Evolutionary conservation across 495 filamentous ascomycete genomes (phyloP).

Genomic region (Collariella sp.): DNA sequence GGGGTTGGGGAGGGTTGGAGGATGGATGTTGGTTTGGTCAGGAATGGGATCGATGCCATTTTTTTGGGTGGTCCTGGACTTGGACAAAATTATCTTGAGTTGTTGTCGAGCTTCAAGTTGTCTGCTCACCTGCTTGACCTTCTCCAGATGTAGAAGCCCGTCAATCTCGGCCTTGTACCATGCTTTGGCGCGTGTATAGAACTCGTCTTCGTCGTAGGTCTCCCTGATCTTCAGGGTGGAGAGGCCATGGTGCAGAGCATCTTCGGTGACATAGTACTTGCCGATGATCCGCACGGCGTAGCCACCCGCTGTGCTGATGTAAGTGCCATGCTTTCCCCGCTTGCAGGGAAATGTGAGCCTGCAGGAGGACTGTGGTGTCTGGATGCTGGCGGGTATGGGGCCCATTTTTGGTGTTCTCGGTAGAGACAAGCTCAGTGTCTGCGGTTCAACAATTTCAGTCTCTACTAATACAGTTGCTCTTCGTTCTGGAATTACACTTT

Average conservation of each 20-base stretch:
- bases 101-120: background rate
- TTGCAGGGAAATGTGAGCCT: constrained; percentile 10
- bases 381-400: too few species aligned
- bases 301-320: background rate
- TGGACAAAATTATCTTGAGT: background rate
- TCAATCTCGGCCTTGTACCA: constrained; percentile 31
- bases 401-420: too few species aligned
- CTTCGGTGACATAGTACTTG: constrained; percentile 16
- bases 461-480: background rate
- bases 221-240: constrained; percentile 14
- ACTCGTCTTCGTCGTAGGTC: constrained; percentile 16
- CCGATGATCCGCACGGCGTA: background rate
- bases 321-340: constrained; percentile 8
- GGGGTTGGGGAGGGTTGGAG: background rate
- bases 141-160: constrained; percentile 11
- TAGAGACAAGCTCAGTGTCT: too few species aligned
- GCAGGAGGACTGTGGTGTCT: constrained; percentile 1
- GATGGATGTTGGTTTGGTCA: background rate
- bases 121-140: constrained; percentile 2
- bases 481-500: background rate
- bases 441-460: background rate
- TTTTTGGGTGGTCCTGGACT: background rate
- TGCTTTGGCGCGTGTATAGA: constrained; percentile 17
- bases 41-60: background rate
- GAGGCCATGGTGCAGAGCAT: constrained; percentile 16